phyloP scores from a whole-genome alignment of 495 filamentous ascomycete species.

The Penicillium goetzii region DNA sequence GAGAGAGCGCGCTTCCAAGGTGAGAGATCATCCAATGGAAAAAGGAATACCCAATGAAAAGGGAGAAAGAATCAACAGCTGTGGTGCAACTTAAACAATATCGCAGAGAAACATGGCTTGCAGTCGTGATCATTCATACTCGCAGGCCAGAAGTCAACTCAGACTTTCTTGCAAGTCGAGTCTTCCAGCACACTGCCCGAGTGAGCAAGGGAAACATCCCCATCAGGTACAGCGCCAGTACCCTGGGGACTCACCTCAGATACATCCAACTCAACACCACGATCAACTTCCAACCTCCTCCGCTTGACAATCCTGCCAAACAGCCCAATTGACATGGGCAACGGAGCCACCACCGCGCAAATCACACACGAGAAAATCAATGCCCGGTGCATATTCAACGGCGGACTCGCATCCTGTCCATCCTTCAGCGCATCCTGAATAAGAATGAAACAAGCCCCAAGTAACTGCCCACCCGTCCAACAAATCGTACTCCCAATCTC shows the following conservation, averaged over 20 bases:
- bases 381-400: constrained; percentile 69
- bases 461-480: constrained; percentile 73
- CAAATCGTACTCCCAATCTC: constrained; percentile 81
- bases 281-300: constrained; percentile 64
- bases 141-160: neutral
- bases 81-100: constrained; percentile 2
- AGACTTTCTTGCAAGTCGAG: constrained; percentile 3
- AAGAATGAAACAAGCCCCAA: constrained; percentile 84
- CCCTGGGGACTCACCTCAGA: neutral
- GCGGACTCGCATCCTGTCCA: constrained; percentile 56
- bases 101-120: neutral
- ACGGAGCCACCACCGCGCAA: constrained; percentile 63
- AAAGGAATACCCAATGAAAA: neutral
- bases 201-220: constrained; percentile 7
- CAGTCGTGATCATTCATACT: neutral
- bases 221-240: neutral
- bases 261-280: constrained; percentile 32
- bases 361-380: constrained; percentile 80
- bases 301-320: constrained; percentile 59
- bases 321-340: constrained; percentile 67
- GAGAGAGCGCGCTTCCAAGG: neutral
- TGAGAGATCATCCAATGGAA: neutral
- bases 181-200: constrained; percentile 2
- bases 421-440: constrained; percentile 78
- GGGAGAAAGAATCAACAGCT: neutral